Evolutionary conservation across 805 yeast genomes (phyloP), one percentile per base, ranked within the genome.

Genomic region (Kodamaea hsintzibuensis): DNA sequence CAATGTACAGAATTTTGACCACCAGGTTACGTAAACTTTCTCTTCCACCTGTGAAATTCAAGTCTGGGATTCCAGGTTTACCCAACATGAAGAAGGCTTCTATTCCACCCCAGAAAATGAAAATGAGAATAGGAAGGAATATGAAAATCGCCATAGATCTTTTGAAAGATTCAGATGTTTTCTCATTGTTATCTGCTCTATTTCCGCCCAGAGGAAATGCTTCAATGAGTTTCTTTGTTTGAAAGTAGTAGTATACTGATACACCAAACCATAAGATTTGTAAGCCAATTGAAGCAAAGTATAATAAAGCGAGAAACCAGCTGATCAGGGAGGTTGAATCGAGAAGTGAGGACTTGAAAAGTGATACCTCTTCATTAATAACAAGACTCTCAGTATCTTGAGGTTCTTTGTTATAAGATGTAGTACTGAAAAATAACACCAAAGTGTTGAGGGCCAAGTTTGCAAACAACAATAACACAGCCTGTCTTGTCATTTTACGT

Each of bases 111-210:
- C 38, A 12, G 17, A 14, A 38, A 18, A 35, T 13, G 18, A 39
- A 46, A 46, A 42, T 35, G 2, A 62, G 39, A 8, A 63, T 2
- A 1, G 76, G 76, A 7, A 69, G 43, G 1, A 68, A 52, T 40
- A 71, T 63, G 25, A 70, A 62, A 16, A 68, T 57, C 8, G 55
- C 49, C 10, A 70, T 55, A 9, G 74, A 69, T 27, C 55, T 52
- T 45, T 62, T 61, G 54, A 69, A 71, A 2, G 73, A 62, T n/a
- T 51, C 52, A 9, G 52, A 49, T 9, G 68, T 56, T 18, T 55
- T 53, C 37, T 52, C 50, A 18, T 57, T 63, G 17, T 39, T 39
- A 13, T 40, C 44, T 3, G 59, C 49, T 8, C 57, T 30, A 25
- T 53, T 55, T 19, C 59, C 49, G 7, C 57, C 25, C 35, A 60